Base-by-base conservation (phyloP, 176 grass and related monocot genomes). In the Carex parvula region DNA sequence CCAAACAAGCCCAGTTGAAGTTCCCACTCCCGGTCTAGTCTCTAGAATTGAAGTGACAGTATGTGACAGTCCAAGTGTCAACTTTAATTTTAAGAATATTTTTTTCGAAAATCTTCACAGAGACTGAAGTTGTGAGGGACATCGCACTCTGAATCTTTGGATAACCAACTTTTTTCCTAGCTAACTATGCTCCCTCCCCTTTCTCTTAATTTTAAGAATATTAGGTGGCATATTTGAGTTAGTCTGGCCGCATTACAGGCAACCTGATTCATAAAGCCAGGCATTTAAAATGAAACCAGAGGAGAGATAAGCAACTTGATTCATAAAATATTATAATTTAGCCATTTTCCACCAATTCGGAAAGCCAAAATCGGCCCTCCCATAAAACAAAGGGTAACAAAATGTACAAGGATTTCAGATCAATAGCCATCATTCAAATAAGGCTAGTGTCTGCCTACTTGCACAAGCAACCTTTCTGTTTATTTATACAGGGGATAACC, bases 391-490 rank as follows among this genome's bases (percentile, higher is more conserved):
- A 74, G 24, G n/a, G 67, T 42, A 85, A 85, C 46, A 74, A 85
- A 86, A 85, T 79, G 84, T 86, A 86, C 76, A 86, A 64, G 72
- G 55, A 79, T 79, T 79, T 86, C 72, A 86, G 60, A 85, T 74
- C 64, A 63, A 73, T 85, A 85, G 68, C 65, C 64, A 41, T 22
- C 24, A 73, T 42, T 60, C 77, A 81, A 81, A 70, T 22, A 60
- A 39, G 82, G 82, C 82, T 59, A 85, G 24, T 41, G 64, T 85
- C 83, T 63, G 83, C 70, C 83, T 85, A 85, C 83, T 85, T 76
- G 83, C 53, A 85, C 83, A 85, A 74, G 67, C 83, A 85, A 64
- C 70, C 72, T 55, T 69, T 86, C 21, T 53, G 37, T 74, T 85
- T 85, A 85, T 86, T 80, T 79, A 65, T 86, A 79, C 76, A 86